Conservation (phyloP, 148 eudicot species). For the Chenopodium album region DNA sequence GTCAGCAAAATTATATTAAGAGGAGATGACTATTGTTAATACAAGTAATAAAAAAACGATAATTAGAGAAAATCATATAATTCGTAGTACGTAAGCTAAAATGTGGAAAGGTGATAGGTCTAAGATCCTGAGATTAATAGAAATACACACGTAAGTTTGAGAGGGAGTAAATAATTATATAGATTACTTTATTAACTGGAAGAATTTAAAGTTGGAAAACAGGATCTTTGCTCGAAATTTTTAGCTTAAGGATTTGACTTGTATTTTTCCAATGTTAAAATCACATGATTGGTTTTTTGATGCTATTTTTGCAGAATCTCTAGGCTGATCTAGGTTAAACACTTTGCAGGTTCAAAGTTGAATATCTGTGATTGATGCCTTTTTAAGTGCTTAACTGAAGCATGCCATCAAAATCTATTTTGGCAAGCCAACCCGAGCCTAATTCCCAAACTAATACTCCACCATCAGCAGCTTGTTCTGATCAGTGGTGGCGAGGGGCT, state of each 20-base stretch:
- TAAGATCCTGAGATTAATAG: not conserved
- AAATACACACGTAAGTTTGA: not conserved
- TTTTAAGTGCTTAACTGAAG: conserved; percentile 33
- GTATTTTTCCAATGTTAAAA: not conserved
- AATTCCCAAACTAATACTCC: conserved; percentile 36
- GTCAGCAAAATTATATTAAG: not conserved
- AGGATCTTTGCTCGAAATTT: not conserved
- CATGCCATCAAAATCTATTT: conserved; percentile 64
- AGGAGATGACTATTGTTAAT: not conserved
- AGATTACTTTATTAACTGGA: not conserved
- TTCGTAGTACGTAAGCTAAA: not conserved
- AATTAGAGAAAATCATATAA: not conserved
- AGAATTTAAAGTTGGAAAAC: not conserved
- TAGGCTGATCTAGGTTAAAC: not conserved
- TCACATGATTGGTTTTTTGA: not conserved
- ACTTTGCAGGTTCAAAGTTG: conserved; percentile 15
- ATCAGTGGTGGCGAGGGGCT: conserved; percentile 65
- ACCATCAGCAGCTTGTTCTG: conserved; percentile 49
- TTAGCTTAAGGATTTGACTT: not conserved
- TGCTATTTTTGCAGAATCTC: not conserved
- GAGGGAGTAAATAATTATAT: not conserved
- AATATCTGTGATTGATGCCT: conserved; percentile 11
- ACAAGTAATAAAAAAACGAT: not conserved
- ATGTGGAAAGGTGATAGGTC: not conserved
- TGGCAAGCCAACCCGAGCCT: conserved; percentile 37